Percentiles rank a stretch among this genome's conserved stretches.
Conservation (phyloP, 1,139 yeast genomes). For the Candida sanyaensis region DNA sequence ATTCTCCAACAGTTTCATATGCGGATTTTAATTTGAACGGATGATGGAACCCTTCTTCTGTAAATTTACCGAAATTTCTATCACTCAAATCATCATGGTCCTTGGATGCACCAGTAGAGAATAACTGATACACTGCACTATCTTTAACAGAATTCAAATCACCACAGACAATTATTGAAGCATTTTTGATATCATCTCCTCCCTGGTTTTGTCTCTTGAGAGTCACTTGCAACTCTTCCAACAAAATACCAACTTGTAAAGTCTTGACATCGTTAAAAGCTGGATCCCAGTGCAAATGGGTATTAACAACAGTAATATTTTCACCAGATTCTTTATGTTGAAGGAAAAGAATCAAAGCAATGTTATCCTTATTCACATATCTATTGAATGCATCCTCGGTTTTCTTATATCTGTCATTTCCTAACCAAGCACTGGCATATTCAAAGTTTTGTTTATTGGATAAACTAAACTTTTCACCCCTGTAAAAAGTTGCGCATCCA, state of each 20-base stretch:
- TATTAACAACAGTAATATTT: slow-evolving; percentile 74
- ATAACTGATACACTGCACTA: slow-evolving; percentile 90
- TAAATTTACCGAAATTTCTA: slow-evolving; percentile 87
- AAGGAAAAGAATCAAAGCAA: slow-evolving; percentile 79
- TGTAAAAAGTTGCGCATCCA: slow-evolving; percentile 94
- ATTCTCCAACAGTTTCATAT: slow-evolving; percentile 80
- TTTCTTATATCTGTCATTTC: slow-evolving; percentile 85
- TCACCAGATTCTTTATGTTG: slow-evolving; percentile 76
- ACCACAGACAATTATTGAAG: slow-evolving; percentile 85
- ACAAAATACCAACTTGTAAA: slow-evolving; percentile 87
- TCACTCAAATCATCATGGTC: slow-evolving; percentile 82
- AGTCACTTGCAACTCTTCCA: slow-evolving; percentile 79
- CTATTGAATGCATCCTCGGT: slow-evolving; percentile 95
- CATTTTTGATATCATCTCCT: slow-evolving; percentile 58
- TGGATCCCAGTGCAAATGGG: slow-evolving; percentile 99
- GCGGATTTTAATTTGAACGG: slow-evolving; percentile 82
- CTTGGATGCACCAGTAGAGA: slow-evolving; percentile 74
- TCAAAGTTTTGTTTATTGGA: slow-evolving; percentile 76
- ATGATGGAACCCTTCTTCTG: slow-evolving; percentile 87
- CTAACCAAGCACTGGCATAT: slow-evolving; percentile 85
- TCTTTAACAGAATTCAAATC: slow-evolving; percentile 89
- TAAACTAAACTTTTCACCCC: slow-evolving; percentile 65
- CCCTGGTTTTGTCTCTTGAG: slow-evolving; percentile 54
- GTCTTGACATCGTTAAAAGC: slow-evolving; percentile 94
- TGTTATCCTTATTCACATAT: slow-evolving; percentile 93